Evolutionary conservation across 495 filamentous ascomycete genomes (phyloP).

Genomic region (Endocarpon pusillum): DNA sequence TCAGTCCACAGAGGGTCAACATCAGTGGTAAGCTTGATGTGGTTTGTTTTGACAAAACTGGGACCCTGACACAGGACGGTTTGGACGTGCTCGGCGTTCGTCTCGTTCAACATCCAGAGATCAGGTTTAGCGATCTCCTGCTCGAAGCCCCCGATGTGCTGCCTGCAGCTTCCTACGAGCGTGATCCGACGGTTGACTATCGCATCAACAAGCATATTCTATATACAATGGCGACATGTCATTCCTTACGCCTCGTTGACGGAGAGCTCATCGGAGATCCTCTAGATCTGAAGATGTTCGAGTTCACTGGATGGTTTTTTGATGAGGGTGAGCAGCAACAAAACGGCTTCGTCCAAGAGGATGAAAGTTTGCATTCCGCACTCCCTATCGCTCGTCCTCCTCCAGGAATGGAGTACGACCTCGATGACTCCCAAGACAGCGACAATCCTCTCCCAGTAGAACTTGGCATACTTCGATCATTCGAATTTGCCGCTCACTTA

Average conservation of each 20-base stretch:
- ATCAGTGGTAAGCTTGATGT: constrained; percentile 91
- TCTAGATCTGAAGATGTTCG: constrained; percentile 96
- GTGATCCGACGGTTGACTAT: constrained; percentile 38
- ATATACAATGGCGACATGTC: constrained; percentile 95
- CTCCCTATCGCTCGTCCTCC: constrained; percentile 75
- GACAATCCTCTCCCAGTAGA: constrained; percentile 35
- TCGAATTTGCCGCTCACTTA: constrained; percentile 95
- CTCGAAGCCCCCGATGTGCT: constrained; percentile 36
- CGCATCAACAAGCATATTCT: constrained; percentile 52
- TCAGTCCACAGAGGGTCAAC: constrained; percentile 90
- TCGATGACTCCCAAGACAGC: constrained; percentile 22
- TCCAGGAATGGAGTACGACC: constrained; percentile 34
- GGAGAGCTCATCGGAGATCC: constrained; percentile 84
- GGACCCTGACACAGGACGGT: constrained; percentile 92
- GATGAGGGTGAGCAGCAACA: constrained; percentile 60
- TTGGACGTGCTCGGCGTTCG: constrained; percentile 84
- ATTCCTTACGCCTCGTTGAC: constrained; percentile 76
- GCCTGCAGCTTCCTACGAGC: constrained; percentile 32
- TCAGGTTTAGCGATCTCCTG: constrained; percentile 43
- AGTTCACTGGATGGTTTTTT: constrained; percentile 87
- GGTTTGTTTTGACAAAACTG: constrained; percentile 97
- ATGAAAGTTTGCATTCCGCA: constrained; percentile 25
- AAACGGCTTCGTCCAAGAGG: constrained; percentile 39
- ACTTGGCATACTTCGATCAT: constrained; percentile 70
- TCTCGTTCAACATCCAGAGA: constrained; percentile 45